phyloP scores from a whole-genome alignment of 768 basidiomycete genomes.

The Lactarius hengduanensis region DNA sequence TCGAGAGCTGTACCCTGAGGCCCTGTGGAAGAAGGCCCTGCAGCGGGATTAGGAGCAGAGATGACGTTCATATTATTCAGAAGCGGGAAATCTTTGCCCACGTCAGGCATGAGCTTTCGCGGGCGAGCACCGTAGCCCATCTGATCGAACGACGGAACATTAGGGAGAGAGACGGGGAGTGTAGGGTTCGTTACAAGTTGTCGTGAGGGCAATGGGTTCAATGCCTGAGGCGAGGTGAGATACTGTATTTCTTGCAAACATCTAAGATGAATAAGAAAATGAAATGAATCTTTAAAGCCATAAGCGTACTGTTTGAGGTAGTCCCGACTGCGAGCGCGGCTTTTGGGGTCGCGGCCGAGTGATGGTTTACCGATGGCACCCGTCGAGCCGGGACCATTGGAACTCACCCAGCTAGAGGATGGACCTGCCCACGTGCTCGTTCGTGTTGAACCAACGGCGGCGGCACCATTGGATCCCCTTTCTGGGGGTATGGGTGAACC shows the following conservation, averaged over 20 bases:
- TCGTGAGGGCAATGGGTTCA: constrained; percentile 93
- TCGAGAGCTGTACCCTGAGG: constrained; percentile 49
- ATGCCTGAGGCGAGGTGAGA: constrained; percentile 92
- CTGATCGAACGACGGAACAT: constrained; percentile 71
- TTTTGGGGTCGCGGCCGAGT: constrained; percentile 90
- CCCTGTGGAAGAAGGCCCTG: constrained; percentile 47
- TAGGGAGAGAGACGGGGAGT: constrained; percentile 64
- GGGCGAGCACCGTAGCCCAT: constrained; percentile 77
- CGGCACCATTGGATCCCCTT: constrained; percentile 42
- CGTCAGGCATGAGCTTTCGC: constrained; percentile 75
- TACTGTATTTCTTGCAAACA: constrained; percentile 98
- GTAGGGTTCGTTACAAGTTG: constrained; percentile 68
- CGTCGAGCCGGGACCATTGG: constrained; percentile 45
- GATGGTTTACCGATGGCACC: constrained; percentile 58
- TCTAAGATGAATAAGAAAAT: constrained; percentile 42
- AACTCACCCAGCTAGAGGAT: constrained; percentile 46
- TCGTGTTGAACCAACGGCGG: constrained; percentile 47
- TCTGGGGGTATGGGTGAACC: constrained; percentile 75
- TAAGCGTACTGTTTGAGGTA: constrained; percentile 94
- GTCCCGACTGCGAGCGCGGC: constrained; percentile 89
- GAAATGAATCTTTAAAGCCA: constrained; percentile 85
- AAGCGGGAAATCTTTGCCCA: constrained; percentile 64
- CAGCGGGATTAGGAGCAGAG: constrained; percentile 45
- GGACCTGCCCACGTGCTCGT: constrained; percentile 53
- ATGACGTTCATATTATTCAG: constrained; percentile 59